These are phyloP conservation scores for Cutaneotrichosporon daszewskae DNA, from an alignment of 1,284 basidiomycete species.

Conservation along the genomic window DNA sequence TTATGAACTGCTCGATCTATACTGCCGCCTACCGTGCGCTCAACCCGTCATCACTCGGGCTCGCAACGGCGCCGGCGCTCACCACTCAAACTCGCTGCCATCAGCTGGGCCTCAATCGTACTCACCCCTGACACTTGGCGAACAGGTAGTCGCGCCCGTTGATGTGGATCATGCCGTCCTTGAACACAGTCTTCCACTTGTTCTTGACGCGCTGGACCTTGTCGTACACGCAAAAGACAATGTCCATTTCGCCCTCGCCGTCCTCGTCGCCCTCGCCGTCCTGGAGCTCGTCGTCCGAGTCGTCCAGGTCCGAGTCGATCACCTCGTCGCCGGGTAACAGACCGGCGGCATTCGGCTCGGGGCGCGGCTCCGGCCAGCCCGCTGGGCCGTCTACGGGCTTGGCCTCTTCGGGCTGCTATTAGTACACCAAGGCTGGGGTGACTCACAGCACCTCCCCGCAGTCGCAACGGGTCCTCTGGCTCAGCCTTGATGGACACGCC, in stretches of 20 bases:
- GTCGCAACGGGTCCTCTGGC: constrained; percentile 35
- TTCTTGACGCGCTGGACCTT: constrained; percentile 99
- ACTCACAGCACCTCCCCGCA: constrained; percentile 36
- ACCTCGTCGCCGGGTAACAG: constrained; percentile 60
- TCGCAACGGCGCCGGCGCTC: too few species aligned
- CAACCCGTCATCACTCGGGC: too few species aligned
- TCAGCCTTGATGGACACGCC: constrained; percentile 38
- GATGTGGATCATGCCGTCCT: constrained; percentile 96
- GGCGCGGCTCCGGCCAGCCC: constrained; percentile 18
- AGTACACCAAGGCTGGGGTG: neutral
- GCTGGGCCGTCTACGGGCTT: neutral
- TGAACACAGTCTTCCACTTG: constrained; percentile 99
- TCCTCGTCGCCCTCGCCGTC: constrained; percentile 48
- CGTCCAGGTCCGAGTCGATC: constrained; percentile 94
- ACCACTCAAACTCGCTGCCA: constrained; percentile 37
- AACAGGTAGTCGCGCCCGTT: constrained; percentile 98
- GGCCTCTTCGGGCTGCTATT: constrained; percentile 9
- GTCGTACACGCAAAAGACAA: constrained; percentile 97
- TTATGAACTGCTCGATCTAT: too few species aligned
- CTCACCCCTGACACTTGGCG: constrained; percentile 70
- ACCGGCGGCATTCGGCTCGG: constrained; percentile 46
- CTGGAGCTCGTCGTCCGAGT: constrained; percentile 67
- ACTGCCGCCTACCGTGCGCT: too few species aligned
- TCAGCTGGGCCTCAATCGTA: constrained; percentile 1
- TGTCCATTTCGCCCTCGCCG: constrained; percentile 61